Evolutionary conservation across 768 basidiomycete genomes (phyloP), one percentile per base, ranked within the genome.

Genomic region (Galerina marginata): DNA sequence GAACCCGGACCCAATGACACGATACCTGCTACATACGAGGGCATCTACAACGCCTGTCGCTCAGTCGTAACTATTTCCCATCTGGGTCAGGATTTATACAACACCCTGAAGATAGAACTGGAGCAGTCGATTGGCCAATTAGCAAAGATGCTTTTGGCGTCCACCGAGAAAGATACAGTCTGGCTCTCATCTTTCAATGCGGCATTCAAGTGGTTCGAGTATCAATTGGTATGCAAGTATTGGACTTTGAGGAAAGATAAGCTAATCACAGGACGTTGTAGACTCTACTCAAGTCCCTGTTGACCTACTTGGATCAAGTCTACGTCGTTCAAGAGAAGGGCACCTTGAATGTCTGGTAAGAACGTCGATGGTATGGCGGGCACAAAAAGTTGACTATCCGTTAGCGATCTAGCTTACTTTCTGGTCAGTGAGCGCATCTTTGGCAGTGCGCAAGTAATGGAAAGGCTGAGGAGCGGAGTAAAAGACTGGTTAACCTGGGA

Each of bases 261-360:
- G 11, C 25, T 43, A n/a, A 53, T 14, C 4, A n/a, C 36, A 51
- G 26, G 46, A 16, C 14, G 3, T 52, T 38, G 25, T 23, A 91
- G 90, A 71, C 75, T 4, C 73, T 92, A 16, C 68, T 93, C 2
- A 74, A 82, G 61, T 88, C 88, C 0, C 72, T 93, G 25, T 73
- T 93, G 53, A 83, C 90, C 2, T 90, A 88, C 69, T 73, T 94
- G 52, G 91, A 95, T 68, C 85, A 89, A 67, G 79, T 81, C 0
- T 92, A 87, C 63, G 79, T 91, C 9, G 66, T 71, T 0, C 74
- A 76, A 42, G 72, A 80, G 36, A 73, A 75, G 26, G 72, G 75
- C 10, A 56, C 77, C 12, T 65, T 67, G 7, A 74, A 71, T 12
- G 81, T 88, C 47, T 79, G 73, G 90, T 89, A 63, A 20, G 79